Conservation (phyloP, 305 asterid genomes). For the Withania somnifera region DNA sequence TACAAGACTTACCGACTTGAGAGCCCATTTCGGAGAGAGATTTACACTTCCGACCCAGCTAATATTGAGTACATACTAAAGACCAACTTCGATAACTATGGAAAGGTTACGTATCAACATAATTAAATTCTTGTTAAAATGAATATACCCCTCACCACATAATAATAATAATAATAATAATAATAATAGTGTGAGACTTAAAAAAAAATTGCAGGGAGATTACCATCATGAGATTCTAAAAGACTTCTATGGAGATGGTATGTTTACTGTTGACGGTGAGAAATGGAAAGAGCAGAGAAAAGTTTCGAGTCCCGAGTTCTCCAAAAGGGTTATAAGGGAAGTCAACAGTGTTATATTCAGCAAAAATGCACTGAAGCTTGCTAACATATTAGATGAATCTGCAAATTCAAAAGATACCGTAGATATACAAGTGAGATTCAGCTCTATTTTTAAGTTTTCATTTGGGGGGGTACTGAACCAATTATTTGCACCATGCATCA, state of each 20-base stretch:
- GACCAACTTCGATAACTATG: conserved; percentile 58
- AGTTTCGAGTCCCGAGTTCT: conserved; percentile 49
- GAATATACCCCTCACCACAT: too few relatives aligned
- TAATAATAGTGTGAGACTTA: background rate
- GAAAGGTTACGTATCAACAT: conserved; percentile 30
- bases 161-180: too few relatives aligned
- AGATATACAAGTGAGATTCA: background rate
- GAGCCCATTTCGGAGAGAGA: conserved; percentile 33
- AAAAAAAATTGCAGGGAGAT: background rate
- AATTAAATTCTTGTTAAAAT: too few relatives aligned
- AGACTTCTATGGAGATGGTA: conserved; percentile 46
- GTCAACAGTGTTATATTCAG: background rate
- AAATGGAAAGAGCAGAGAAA: conserved; percentile 49
- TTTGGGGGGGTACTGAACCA: background rate
- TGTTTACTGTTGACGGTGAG: conserved; percentile 46
- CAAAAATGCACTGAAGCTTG: background rate
- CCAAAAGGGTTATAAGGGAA: conserved; percentile 18
- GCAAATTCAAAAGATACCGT: background rate
- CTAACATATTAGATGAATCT: background rate
- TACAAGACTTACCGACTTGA: conserved; percentile 45
- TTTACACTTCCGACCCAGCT: conserved; percentile 49
- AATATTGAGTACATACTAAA: conserved; percentile 62
- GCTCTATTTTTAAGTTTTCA: background rate
- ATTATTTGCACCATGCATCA: too few relatives aligned
- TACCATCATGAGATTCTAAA: background rate